Evolutionary conservation across 140 eudicot species (phyloP).

Genomic region (Cichorium intybus): DNA sequence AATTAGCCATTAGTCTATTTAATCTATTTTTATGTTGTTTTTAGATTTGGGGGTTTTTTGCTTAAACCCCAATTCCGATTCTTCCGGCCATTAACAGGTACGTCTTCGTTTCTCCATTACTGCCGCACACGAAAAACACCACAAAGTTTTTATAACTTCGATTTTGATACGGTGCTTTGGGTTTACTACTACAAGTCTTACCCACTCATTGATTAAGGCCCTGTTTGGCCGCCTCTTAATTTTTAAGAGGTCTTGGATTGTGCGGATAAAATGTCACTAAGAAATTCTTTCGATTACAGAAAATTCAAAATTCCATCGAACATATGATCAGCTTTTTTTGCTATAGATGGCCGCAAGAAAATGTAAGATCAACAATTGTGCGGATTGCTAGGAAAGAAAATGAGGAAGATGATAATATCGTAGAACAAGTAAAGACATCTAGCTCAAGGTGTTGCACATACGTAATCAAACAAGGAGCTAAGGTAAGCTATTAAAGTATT

Average conservation of each 20-base stretch:
- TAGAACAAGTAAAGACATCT: constrained; percentile 35
- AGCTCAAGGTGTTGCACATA: constrained; percentile 68
- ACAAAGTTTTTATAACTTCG: neutral
- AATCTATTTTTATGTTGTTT: neutral
- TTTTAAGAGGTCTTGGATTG: too few relatives aligned
- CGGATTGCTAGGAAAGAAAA: constrained; percentile 45
- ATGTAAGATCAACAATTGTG: constrained; percentile 56
- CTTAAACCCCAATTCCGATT: constrained; percentile 16
- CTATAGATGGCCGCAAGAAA: constrained; percentile 73
- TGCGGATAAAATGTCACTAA: too few relatives aligned
- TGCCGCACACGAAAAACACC: neutral
- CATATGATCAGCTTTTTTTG: too few relatives aligned
- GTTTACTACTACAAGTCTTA: neutral
- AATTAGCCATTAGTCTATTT: constrained; percentile 4
- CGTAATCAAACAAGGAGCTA: constrained; percentile 53
- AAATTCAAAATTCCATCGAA: too few relatives aligned
- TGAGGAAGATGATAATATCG: constrained; percentile 40
- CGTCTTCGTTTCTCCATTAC: neutral
- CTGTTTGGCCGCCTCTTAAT: too few relatives aligned
- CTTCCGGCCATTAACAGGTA: constrained; percentile 6
- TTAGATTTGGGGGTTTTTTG: constrained; percentile 20
- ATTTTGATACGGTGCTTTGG: neutral
- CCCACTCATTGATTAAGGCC: neutral
- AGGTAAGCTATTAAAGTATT: too few relatives aligned
- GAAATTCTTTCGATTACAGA: too few relatives aligned